These are phyloP conservation scores for Euphorbia pulcherrima DNA, from an alignment of 345 rosid species.

Conservation along the genomic window DNA sequence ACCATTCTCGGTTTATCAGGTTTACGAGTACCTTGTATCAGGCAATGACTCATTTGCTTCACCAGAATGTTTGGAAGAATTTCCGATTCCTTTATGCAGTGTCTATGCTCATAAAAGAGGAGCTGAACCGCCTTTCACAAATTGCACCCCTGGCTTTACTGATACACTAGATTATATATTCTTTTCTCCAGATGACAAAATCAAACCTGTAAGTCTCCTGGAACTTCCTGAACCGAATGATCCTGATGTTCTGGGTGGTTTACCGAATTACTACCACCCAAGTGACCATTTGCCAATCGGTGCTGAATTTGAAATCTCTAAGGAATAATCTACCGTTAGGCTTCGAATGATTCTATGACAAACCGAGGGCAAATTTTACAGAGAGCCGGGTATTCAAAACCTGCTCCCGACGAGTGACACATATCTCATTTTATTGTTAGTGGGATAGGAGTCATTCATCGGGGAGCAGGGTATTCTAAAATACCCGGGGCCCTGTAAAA, in stretches of 20 bases:
- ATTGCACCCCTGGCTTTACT: constrained; percentile 80
- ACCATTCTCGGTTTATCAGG: constrained; percentile 49
- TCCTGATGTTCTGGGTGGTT: constrained; percentile 52
- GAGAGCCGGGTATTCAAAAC: too few species aligned
- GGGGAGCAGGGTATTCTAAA: too few species aligned
- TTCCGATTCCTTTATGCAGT: constrained; percentile 61
- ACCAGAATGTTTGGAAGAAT: constrained; percentile 42
- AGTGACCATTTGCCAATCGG: constrained; percentile 96
- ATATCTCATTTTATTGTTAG: too few species aligned
- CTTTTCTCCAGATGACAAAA: constrained; percentile 52
- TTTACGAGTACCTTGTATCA: constrained; percentile 66
- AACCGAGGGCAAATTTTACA: too few species aligned
- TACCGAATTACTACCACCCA: constrained; percentile 81
- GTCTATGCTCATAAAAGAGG: constrained; percentile 61
- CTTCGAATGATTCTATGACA: too few species aligned
- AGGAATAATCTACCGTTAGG: not conserved
- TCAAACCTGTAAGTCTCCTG: constrained; percentile 61
- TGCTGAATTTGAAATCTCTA: constrained; percentile 63
- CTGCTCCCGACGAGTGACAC: too few species aligned
- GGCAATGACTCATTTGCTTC: constrained; percentile 35
- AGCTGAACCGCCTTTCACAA: constrained; percentile 88
- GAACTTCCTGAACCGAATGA: constrained; percentile 59
- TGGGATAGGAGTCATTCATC: too few species aligned
- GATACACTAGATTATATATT: constrained; percentile 79
- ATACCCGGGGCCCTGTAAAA: too few species aligned